A percentile compares a stretch with the other conserved stretches of the same genome.
These are phyloP conservation scores for Dalbergia cultrata DNA, from an alignment of 306 rosid genomes.

Conservation along the genomic window DNA sequence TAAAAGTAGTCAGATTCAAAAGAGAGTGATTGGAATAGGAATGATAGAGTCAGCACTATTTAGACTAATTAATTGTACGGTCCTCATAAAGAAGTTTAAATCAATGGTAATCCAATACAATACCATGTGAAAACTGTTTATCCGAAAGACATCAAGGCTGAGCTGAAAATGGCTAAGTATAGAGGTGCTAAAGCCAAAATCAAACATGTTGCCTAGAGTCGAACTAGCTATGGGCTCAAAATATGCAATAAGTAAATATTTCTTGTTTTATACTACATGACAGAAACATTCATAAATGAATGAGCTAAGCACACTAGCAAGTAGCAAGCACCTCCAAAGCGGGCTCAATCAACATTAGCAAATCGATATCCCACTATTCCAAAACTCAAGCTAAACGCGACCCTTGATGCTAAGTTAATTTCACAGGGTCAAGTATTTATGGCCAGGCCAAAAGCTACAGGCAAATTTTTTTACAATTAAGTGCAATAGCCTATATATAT, in stretches of 20 bases:
- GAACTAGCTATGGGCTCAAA: too few relatives aligned
- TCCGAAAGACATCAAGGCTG: not conserved
- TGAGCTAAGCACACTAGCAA: too few relatives aligned
- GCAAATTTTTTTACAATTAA: too few relatives aligned
- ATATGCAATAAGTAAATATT: not conserved
- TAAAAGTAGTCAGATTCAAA: constrained; percentile 39
- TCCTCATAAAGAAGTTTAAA: constrained; percentile 24
- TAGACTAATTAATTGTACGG: not conserved
- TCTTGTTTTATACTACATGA: not conserved
- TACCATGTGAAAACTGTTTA: constrained; percentile 6
- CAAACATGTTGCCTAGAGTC: not conserved
- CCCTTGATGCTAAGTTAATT: too few relatives aligned
- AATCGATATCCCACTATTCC: too few relatives aligned
- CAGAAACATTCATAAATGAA: too few relatives aligned
- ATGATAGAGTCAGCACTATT: constrained; percentile 33
- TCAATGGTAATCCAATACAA: constrained; percentile 21
- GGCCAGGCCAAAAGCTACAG: too few relatives aligned
- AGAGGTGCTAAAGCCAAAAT: constrained; percentile 13
- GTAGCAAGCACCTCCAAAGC: too few relatives aligned
- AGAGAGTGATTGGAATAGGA: constrained; percentile 38
- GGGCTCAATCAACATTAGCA: too few relatives aligned
- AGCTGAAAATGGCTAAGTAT: not conserved
- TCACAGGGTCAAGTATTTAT: too few relatives aligned
- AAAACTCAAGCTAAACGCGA: too few relatives aligned
- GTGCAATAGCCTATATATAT: too few relatives aligned